A percentile compares a stretch with the other conserved stretches of the same genome.
Conservation (phyloP, 1,139 yeast genomes). For the Suhomyces anneliseae region DNA sequence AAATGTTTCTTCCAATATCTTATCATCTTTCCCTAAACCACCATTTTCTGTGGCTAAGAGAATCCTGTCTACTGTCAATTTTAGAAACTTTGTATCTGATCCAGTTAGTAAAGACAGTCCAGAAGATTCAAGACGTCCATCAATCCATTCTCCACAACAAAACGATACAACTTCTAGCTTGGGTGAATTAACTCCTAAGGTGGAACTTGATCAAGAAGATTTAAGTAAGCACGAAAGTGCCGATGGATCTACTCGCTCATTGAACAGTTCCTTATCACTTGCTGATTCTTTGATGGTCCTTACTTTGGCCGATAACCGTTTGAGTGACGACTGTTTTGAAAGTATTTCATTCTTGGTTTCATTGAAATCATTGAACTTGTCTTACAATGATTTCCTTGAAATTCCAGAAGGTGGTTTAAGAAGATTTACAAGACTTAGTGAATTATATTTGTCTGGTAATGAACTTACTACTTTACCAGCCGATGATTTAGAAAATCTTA, state of each 20-base stretch:
- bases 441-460: conserved; percentile 84
- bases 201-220: conserved; percentile 5
- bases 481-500: conserved; percentile 72
- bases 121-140: conserved; percentile 13
- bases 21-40: conserved; percentile 66
- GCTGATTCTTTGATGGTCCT: conserved; percentile 57
- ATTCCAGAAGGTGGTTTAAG: conserved; percentile 72
- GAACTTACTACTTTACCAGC: conserved; percentile 76
- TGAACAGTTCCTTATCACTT: conserved; percentile 30
- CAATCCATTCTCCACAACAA: conserved; percentile 9
- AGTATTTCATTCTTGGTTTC: conserved; percentile 60
- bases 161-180: conserved; percentile 2
- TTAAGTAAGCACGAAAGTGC: conserved; percentile 4
- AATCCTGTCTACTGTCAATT: conserved; percentile 34
- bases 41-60: conserved; percentile 39
- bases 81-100: conserved; percentile 14
- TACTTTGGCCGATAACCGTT: conserved; percentile 78
- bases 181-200: conserved; percentile 1
- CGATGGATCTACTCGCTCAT: conserved; percentile 11
- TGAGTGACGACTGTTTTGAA: conserved; percentile 76
- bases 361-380: conserved; percentile 66
- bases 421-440: conserved; percentile 57
- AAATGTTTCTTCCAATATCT: conserved; percentile 79
- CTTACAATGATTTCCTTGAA: conserved; percentile 83
- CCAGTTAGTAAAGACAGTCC: conserved; percentile 7